A percentile compares a stretch with the other conserved stretches of the same genome.
Conservation (phyloP, 352 stramenopile genomes). For the Globisporangium yorkense region DNA sequence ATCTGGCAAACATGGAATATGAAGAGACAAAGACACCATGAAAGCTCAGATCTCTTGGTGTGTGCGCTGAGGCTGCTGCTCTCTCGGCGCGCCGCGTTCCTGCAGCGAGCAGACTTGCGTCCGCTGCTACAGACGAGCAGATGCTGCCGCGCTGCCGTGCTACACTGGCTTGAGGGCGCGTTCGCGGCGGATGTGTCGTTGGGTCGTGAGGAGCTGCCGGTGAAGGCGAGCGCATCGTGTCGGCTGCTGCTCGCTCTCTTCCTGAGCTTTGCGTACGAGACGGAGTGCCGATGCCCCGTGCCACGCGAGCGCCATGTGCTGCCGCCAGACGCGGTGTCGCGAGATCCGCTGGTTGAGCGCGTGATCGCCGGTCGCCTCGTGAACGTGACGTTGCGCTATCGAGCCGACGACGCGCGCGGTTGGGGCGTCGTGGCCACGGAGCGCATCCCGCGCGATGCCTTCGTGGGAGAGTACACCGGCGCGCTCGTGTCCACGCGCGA, state of each 20-base stretch:
- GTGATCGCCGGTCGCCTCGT: conserved; percentile 23
- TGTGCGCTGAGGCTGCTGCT: not conserved
- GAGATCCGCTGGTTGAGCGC: conserved; percentile 15
- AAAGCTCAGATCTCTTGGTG: not conserved
- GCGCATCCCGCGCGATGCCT: conserved; percentile 24
- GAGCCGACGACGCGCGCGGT: conserved; percentile 19
- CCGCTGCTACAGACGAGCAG: conserved; percentile 2
- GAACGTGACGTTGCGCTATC: conserved; percentile 17
- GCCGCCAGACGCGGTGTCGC: conserved; percentile 14
- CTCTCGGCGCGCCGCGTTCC: not conserved
- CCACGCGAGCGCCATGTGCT: conserved; percentile 18
- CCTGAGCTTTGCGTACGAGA: conserved; percentile 29
- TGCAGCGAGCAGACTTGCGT: not conserved
- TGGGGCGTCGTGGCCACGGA: conserved; percentile 39
- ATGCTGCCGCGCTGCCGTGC: not conserved
- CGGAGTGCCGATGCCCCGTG: conserved; percentile 19
- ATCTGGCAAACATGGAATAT: no score
- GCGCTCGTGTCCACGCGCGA: conserved; percentile 45
- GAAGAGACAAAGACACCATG: no score
- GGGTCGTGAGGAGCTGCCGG: not conserved
- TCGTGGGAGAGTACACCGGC: conserved; percentile 59
- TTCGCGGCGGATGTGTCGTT: conserved; percentile 6
- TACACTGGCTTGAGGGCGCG: not conserved
- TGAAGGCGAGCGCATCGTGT: not conserved
- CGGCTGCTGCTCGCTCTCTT: conserved; percentile 10